A percentile compares a stretch with the other conserved stretches of the same genome.
Evolutionary conservation across 768 basidiomycete genomes (phyloP).

Genomic region (Exidia glandulosa): DNA sequence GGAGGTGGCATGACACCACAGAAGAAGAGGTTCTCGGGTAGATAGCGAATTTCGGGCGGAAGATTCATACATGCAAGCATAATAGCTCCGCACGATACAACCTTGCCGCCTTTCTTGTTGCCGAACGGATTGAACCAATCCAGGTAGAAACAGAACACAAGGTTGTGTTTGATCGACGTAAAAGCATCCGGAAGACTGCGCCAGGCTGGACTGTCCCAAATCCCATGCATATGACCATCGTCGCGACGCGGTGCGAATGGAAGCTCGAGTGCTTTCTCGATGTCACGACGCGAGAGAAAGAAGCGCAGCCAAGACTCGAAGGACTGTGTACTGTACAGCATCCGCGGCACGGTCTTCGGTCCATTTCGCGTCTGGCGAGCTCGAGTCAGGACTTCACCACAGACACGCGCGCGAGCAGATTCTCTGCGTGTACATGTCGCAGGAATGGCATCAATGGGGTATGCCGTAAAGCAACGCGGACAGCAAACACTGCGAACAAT

Average conservation of each 20-base stretch:
- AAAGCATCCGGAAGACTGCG: background rate
- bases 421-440: background rate
- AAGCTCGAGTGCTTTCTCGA: background rate
- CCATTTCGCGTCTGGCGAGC: background rate
- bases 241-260: background rate
- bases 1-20: background rate
- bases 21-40: constrained; percentile 28
- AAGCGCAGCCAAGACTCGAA: background rate
- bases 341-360: background rate
- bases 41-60: constrained; percentile 23
- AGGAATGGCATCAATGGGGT: background rate
- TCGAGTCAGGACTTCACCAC: background rate
- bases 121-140: constrained; percentile 28
- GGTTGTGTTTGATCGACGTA: background rate
- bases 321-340: background rate
- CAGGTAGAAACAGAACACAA: constrained; percentile 17
- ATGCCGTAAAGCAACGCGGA: background rate
- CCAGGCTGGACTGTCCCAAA: background rate
- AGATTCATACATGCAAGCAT: constrained; percentile 27
- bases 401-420: background rate
- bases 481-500: background rate
- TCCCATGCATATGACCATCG: background rate
- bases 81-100: constrained; percentile 15
- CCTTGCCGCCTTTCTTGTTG: constrained; percentile 20
- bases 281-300: background rate